phyloP scores from a whole-genome alignment of 179 eudicot genomes.

The Sideroxylon spinosum region DNA sequence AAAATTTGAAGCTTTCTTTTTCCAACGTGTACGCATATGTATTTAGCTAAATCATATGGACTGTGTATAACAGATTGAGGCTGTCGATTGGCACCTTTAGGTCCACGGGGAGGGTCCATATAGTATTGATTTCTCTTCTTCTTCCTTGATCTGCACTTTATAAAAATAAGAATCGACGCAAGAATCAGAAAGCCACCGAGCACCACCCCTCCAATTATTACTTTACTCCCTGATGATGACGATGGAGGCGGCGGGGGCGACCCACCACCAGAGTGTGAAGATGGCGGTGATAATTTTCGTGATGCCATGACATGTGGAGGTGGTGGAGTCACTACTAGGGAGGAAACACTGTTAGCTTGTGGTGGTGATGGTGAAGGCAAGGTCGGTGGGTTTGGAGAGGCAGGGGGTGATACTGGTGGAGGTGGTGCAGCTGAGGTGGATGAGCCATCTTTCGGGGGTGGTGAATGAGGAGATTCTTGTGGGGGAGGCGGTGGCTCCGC shows the following conservation, averaged over 20 bases:
- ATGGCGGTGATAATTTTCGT: background rate
- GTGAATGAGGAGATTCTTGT: background rate
- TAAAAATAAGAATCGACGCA: conserved; percentile 30
- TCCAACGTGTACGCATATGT: too few relatives aligned
- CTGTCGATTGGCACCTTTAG: conserved; percentile 29
- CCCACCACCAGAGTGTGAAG: background rate
- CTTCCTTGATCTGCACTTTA: conserved; percentile 32
- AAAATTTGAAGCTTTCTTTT: too few relatives aligned
- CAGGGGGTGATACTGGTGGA: background rate
- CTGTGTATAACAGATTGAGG: too few relatives aligned
- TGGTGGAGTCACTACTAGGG: background rate
- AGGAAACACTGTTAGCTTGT: background rate
- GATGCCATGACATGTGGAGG: conserved; percentile 8
- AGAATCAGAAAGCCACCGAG: conserved; percentile 31
- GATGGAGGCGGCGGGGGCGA: conserved; percentile 4
- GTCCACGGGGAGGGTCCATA: conserved; percentile 19
- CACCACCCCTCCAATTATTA: conserved; percentile 31
- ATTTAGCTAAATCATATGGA: too few relatives aligned
- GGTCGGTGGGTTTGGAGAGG: background rate
- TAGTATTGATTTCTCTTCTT: conserved; percentile 42
- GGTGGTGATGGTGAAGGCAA: conserved; percentile 10
- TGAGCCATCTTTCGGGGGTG: too few relatives aligned
- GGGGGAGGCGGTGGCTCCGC: conserved; percentile 18
- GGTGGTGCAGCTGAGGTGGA: too few relatives aligned
- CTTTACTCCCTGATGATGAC: conserved; percentile 1